Base-by-base conservation (phyloP, 192 early-diverging fungal genomes). In the Physocladia obscura region DNA sequence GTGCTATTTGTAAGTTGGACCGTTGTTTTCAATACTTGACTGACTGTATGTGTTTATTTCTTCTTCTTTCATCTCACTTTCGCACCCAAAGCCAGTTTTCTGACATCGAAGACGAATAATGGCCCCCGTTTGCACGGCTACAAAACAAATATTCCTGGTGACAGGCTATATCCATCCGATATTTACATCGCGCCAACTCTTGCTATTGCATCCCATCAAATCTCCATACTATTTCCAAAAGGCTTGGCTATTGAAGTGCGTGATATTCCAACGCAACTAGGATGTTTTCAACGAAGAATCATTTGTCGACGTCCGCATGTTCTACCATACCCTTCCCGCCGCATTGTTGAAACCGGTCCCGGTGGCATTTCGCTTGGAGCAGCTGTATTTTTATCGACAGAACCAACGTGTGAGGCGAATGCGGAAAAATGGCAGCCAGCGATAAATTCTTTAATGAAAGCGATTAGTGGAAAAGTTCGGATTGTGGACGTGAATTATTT, bases 401-500 rank as follows among this genome's bases (percentile, higher is more conserved):
- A 27, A 2, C 2, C 54, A 55, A 36, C 17, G 8, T 29, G 32
- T 36, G 57, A 59, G 27, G 57, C 27, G 21, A 59, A 59, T 26
- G 21, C 21, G 27, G 35, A 22, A 3, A 29, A 29, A 36, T 59
- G 57, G 57, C 19, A 21, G 13, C 31, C n/a, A 30, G 34, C 19
- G 26, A 22, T 59, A 19, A 15, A 15, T n/a, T 19, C 35, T 1
- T 15, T 59, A 26, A 35, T 59, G 31, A 36, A 13, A n/a, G n/a
- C n/a, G n/a, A n/a, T n/a, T 22, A 36, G 19, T 36, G 57, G 38
- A 13, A 8, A 3, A 27, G 57, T 13, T 59, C 35, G 26, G 6
- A 44, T 62, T 62, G 60, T 62, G 8, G 60, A 44, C 6, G 6
- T n/a, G 40, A 62, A 27, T 47, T 44, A 62, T 62, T 62, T 62